phyloP scores from a whole-genome alignment of 23 red algal species.

The Porphyridium purpureum region DNA sequence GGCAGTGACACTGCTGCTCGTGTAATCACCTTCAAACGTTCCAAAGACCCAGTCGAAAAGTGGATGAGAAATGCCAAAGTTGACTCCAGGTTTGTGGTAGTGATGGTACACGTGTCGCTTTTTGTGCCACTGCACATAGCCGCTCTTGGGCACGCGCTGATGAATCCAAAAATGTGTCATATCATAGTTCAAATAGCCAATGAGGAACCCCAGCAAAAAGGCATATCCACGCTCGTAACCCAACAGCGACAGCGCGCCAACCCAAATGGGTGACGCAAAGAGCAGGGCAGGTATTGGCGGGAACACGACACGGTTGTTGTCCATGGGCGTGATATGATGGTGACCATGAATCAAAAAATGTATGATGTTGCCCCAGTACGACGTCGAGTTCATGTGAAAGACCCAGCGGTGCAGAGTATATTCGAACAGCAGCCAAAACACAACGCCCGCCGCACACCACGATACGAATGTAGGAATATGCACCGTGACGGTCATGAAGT shows the following conservation, averaged over 20 bases:
- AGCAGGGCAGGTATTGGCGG: conserved; percentile 77
- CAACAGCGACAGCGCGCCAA: conserved; percentile 13
- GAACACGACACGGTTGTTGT: conserved; percentile 84
- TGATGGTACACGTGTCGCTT: conserved; percentile 81
- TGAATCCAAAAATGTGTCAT: conserved; percentile 99
- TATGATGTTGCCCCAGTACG: conserved; percentile 79
- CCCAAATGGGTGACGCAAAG: conserved; percentile 67
- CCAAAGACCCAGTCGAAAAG: conserved; percentile 68
- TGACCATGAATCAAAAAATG: conserved; percentile 98
- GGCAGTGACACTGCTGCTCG: no score
- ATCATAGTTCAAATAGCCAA: conserved; percentile 85
- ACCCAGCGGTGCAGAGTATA: conserved; percentile 79
- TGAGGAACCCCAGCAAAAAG: conserved; percentile 60
- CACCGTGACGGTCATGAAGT: conserved; percentile 1
- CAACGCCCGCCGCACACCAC: conserved; percentile 14
- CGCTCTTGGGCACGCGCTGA: conserved; percentile 27
- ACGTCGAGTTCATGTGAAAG: conserved; percentile 47
- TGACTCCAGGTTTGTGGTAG: conserved; percentile 56
- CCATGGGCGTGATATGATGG: conserved; percentile 96
- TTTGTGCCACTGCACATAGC: conserved; percentile 72
- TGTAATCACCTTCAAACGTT: no score
- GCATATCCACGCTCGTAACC: conserved; percentile 39
- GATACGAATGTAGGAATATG: conserved; percentile 11
- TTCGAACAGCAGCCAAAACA: conserved; percentile 85
- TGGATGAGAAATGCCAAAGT: conserved; percentile 83